These are phyloP conservation scores for Domatiomyces catenatus DNA, from an alignment of 2,329 filamentous ascomycete species.

Conservation along the genomic window DNA sequence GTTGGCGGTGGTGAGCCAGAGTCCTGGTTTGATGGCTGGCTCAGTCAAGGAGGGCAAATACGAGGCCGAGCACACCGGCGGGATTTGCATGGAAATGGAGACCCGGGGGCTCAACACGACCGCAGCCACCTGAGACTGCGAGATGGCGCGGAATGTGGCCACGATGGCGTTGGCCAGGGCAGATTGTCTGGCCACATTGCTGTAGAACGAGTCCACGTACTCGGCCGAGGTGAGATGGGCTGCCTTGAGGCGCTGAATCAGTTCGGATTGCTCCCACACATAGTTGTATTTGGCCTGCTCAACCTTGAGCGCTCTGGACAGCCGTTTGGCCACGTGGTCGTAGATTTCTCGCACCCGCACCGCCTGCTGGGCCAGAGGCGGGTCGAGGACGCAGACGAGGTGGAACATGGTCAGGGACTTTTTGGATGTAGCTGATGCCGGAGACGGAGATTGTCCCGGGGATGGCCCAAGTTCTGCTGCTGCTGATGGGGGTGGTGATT, in stretches of 20 bases:
- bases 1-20: slow-evolving; percentile 80
- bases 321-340: slow-evolving; percentile 75
- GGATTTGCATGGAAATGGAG: slow-evolving; percentile 47
- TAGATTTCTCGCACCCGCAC: slow-evolving; percentile 64
- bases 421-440: slow-evolving; percentile 18
- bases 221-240: slow-evolving; percentile 8
- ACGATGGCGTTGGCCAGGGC: slow-evolving; percentile 70
- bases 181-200: slow-evolving; percentile 42
- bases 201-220: slow-evolving; percentile 20
- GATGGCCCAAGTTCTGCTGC: not conserved
- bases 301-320: slow-evolving; percentile 83
- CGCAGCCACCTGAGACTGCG: slow-evolving; percentile 71
- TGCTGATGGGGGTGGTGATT: not conserved
- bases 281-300: slow-evolving; percentile 82
- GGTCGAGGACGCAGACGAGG: slow-evolving; percentile 78
- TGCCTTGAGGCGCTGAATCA: slow-evolving; percentile 59
- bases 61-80: slow-evolving; percentile 49
- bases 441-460: not conserved
- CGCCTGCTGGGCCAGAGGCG: slow-evolving; percentile 61
- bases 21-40: slow-evolving; percentile 46
- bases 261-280: slow-evolving; percentile 79
- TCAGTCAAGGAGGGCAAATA: slow-evolving; percentile 57
- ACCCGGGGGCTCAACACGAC: slow-evolving; percentile 38
- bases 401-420: slow-evolving; percentile 92
- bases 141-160: slow-evolving; percentile 67